These are phyloP conservation scores for Tuctoria greenei DNA, from an alignment of 176 grass and related monocot genomes.

Conservation along the genomic window DNA sequence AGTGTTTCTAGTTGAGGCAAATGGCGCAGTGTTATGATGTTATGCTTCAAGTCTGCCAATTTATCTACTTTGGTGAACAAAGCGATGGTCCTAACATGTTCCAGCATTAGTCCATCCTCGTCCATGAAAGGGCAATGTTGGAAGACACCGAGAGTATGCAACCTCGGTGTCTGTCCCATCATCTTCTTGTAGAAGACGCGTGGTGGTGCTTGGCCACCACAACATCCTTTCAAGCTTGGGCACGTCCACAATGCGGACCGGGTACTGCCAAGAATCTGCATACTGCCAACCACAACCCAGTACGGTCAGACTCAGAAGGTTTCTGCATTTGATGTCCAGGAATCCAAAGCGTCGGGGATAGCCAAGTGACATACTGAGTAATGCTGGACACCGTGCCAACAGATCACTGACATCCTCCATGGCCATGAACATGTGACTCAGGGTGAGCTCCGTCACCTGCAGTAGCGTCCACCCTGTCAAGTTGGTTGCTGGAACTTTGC, in stretches of 20 bases:
- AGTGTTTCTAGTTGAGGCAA: not conserved
- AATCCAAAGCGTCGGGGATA: no score
- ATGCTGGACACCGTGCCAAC: not conserved
- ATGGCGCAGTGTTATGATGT: not conserved
- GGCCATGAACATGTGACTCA: not conserved
- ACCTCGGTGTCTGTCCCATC: not conserved
- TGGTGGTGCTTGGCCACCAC: not conserved
- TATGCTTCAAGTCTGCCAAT: not conserved
- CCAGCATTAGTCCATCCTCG: not conserved
- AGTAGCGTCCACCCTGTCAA: not conserved
- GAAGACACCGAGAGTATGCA: not conserved
- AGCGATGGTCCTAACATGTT: not conserved
- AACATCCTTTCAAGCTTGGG: constrained; percentile 2
- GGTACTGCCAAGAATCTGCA: fast-evolving
- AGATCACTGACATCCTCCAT: not conserved
- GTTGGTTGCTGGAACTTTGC: no score
- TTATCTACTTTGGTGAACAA: not conserved
- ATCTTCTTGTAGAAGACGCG: not conserved
- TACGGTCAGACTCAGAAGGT: not conserved
- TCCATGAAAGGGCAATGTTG: fast-evolving
- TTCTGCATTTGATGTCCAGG: not conserved
- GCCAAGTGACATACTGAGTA: not conserved
- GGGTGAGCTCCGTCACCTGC: not conserved
- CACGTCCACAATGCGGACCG: not conserved
- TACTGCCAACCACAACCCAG: no score